Percentiles rank a stretch among this genome's conserved stretches.
Conservation (phyloP, 192 early-diverging fungal species). For the Spizellomyces sp. region DNA sequence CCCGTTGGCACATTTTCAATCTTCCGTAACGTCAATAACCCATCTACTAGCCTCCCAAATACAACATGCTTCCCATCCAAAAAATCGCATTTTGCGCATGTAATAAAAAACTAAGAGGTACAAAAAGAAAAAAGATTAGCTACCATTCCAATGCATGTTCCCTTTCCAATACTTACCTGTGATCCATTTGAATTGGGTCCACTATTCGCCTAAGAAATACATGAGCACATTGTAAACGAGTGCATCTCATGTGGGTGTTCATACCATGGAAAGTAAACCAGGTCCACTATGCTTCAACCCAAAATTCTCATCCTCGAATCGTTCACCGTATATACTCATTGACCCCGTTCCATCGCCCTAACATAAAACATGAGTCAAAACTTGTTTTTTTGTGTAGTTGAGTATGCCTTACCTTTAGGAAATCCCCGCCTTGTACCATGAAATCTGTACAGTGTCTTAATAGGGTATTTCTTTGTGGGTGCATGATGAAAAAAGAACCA, state of each 20-base stretch:
- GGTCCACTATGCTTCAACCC: conserved; percentile 78
- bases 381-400: background rate
- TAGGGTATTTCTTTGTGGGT: background rate
- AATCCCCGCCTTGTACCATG: conserved; percentile 94
- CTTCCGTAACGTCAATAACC: conserved; percentile 85
- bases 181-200: conserved; percentile 88
- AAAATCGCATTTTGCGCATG: conserved; percentile 82
- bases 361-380: background rate
- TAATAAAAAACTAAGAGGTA: conserved; percentile 81
- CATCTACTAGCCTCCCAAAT: conserved; percentile 84
- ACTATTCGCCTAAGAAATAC: conserved; percentile 66
- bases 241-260: background rate
- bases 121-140: background rate
- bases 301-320: conserved; percentile 84
- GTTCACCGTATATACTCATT: conserved; percentile 80
- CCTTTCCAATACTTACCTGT: conserved; percentile 51
- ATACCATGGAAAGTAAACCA: conserved; percentile 86
- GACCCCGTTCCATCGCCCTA: conserved; percentile 85
- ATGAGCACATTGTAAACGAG: background rate
- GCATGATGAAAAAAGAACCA: background rate
- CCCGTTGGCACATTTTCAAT: conserved; percentile 94
- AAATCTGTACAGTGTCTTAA: conserved; percentile 57
- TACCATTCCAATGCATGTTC: too few relatives aligned
- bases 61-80: conserved; percentile 90
- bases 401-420: conserved; percentile 64